Percentiles rank a stretch among this genome's conserved stretches.
These are phyloP conservation scores for Ustilago vetiveriae DNA, from an alignment of 1,284 basidiomycete species.

Conservation along the genomic window DNA sequence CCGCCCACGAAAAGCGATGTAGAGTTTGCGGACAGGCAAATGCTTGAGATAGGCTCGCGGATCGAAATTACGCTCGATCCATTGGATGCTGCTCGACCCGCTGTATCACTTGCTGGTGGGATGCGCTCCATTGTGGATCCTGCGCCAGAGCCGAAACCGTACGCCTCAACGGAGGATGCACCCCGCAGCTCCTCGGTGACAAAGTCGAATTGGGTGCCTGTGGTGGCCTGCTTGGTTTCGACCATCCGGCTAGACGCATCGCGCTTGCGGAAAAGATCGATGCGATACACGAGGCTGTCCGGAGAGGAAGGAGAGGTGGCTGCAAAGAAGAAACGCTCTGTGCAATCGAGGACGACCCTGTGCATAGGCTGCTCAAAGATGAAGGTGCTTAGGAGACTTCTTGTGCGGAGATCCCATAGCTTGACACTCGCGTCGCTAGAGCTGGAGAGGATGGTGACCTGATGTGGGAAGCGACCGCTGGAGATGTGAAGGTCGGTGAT, in stretches of 20 bases:
- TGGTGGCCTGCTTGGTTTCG: constrained; percentile 16
- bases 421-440: constrained; percentile 92
- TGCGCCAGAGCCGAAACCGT: constrained; percentile 24
- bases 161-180: constrained; percentile 21
- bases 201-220: constrained; percentile 31
- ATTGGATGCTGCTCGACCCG: constrained; percentile 12
- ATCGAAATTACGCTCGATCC: constrained; percentile 39
- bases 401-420: constrained; percentile 84
- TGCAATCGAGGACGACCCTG: constrained; percentile 78
- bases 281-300: constrained; percentile 76
- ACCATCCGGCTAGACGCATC: constrained; percentile 28
- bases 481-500: constrained; percentile 84
- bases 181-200: constrained; percentile 33
- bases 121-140: constrained; percentile 24
- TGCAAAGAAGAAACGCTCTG: constrained; percentile 88
- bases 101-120: constrained; percentile 8
- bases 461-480: constrained; percentile 77
- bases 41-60: constrained; percentile 71
- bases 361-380: constrained; percentile 78
- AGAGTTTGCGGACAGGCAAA: constrained; percentile 79
- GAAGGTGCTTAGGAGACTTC: constrained; percentile 83
- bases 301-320: constrained; percentile 70
- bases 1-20: constrained; percentile 71
- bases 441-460: constrained; percentile 79
- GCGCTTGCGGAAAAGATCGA: constrained; percentile 77